Conservation (phyloP, 352 stramenopile genomes). For the Globisporangium emineosum region DNA sequence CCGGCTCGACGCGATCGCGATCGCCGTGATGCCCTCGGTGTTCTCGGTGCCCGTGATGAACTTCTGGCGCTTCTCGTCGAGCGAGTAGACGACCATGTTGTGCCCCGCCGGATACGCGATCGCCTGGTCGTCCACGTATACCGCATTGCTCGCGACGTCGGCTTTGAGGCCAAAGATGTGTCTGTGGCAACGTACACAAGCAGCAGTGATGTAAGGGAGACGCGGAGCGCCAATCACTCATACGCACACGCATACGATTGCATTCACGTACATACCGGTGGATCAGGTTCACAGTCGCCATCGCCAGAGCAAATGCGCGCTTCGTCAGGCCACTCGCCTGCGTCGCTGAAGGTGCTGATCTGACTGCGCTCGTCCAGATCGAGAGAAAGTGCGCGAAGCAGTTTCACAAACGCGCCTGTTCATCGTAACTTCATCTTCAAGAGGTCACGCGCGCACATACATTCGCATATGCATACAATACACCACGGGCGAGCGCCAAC, state of each 20-base stretch:
- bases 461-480: too few species aligned
- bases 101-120: slow-evolving; percentile 86
- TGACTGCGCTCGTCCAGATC: neutral
- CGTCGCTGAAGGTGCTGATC: neutral
- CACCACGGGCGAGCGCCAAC: neutral
- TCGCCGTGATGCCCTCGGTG: slow-evolving; percentile 64
- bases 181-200: slow-evolving; percentile 20
- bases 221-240: neutral
- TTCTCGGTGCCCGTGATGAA: slow-evolving; percentile 82
- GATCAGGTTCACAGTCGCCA: slow-evolving; percentile 43
- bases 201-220: neutral
- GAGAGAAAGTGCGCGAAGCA: neutral
- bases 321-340: neutral
- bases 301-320: slow-evolving; percentile 6
- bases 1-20: slow-evolving; percentile 63
- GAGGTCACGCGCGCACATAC: neutral
- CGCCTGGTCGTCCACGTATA: slow-evolving; percentile 84
- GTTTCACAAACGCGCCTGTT: neutral
- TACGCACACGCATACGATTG: neutral
- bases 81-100: slow-evolving; percentile 82
- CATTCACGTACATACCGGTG: slow-evolving; percentile 34
- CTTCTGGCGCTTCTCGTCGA: slow-evolving; percentile 91
- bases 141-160: slow-evolving; percentile 76
- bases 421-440: neutral
- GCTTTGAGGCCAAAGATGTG: slow-evolving; percentile 91